These are phyloP conservation scores for Apiospora phragmitis DNA, from an alignment of 2,329 filamentous ascomycete species.

Conservation along the genomic window DNA sequence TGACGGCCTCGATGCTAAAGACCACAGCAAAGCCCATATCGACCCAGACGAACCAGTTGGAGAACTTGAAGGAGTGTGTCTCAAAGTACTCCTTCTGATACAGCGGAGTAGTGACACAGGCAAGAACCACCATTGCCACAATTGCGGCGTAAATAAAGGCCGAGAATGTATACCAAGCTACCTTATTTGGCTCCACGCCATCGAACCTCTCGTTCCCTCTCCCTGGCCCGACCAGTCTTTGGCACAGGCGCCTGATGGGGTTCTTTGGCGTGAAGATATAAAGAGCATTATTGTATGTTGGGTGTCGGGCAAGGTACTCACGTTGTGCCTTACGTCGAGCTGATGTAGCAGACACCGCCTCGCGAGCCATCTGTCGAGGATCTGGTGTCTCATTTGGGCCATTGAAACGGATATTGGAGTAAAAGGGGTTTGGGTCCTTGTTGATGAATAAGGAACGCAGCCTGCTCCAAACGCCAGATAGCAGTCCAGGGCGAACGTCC, in stretches of 20 bases:
- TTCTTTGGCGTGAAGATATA: slow-evolving; percentile 83
- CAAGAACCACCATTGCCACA: slow-evolving; percentile 95
- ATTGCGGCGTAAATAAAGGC: slow-evolving; percentile 93
- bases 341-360: slow-evolving; percentile 82
- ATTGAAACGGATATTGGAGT: slow-evolving; percentile 71
- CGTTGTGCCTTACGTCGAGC: slow-evolving; percentile 84
- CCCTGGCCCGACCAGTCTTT: slow-evolving; percentile 87
- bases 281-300: slow-evolving; percentile 88
- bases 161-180: slow-evolving; percentile 90
- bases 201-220: slow-evolving; percentile 85
- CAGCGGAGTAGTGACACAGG: slow-evolving; percentile 89
- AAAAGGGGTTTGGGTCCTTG: slow-evolving; percentile 91
- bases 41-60: slow-evolving; percentile 94
- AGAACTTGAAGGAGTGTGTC: slow-evolving; percentile 54
- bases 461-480: slow-evolving; percentile 64
- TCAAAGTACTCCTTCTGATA: slow-evolving; percentile 88
- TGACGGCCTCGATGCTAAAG: slow-evolving; percentile 81
- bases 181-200: slow-evolving; percentile 84
- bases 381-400: slow-evolving; percentile 77
- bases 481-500: slow-evolving; percentile 54
- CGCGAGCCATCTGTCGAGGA: slow-evolving; percentile 83
- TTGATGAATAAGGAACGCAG: slow-evolving; percentile 57
- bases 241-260: slow-evolving; percentile 77
- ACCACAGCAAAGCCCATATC: slow-evolving; percentile 86
- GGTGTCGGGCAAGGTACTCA: slow-evolving; percentile 84